A percentile compares a stretch with the other conserved stretches of the same genome.
phyloP scores from a whole-genome alignment of 1,139 yeast species.

The Geotrichum restrictum region DNA sequence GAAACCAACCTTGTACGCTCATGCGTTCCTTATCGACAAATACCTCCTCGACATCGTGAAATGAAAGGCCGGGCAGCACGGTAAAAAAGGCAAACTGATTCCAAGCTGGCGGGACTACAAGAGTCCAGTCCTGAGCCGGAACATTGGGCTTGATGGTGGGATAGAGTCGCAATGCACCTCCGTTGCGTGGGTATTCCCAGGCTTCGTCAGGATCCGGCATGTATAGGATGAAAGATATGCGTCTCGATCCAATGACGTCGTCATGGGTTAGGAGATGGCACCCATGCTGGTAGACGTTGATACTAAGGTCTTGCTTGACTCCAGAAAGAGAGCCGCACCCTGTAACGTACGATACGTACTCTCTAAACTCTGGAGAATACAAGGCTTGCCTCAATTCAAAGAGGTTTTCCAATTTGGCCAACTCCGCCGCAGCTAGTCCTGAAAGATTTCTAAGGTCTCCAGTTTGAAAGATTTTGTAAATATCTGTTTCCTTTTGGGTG shows the following conservation, averaged over 20 bases:
- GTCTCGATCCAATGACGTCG: conserved; percentile 92
- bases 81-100: conserved; percentile 94
- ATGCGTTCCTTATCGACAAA: conserved; percentile 82
- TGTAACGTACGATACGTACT: conserved; percentile 70
- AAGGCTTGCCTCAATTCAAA: conserved; percentile 78
- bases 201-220: conserved; percentile 84
- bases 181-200: conserved; percentile 79
- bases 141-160: conserved; percentile 87
- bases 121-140: conserved; percentile 71
- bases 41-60: conserved; percentile 98
- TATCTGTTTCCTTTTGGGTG: conserved; percentile 94
- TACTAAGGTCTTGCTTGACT: conserved; percentile 81
- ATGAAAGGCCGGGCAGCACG: conserved; percentile 92
- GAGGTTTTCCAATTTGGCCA: conserved; percentile 67
- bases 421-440: conserved; percentile 75
- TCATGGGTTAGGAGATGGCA: conserved; percentile 96
- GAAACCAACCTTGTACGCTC: conserved; percentile 98
- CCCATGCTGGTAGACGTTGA: conserved; percentile 86
- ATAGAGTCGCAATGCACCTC: conserved; percentile 85
- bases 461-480: conserved; percentile 88
- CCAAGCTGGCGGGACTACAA: conserved; percentile 82
- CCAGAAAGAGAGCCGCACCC: conserved; percentile 91
- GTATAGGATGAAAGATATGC: conserved; percentile 88
- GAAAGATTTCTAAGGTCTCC: conserved; percentile 94
- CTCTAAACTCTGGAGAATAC: conserved; percentile 81